Base-by-base conservation (phyloP, 225 moss, liverwort and hornwort species). In the Rhytidiadelphus loreus region DNA sequence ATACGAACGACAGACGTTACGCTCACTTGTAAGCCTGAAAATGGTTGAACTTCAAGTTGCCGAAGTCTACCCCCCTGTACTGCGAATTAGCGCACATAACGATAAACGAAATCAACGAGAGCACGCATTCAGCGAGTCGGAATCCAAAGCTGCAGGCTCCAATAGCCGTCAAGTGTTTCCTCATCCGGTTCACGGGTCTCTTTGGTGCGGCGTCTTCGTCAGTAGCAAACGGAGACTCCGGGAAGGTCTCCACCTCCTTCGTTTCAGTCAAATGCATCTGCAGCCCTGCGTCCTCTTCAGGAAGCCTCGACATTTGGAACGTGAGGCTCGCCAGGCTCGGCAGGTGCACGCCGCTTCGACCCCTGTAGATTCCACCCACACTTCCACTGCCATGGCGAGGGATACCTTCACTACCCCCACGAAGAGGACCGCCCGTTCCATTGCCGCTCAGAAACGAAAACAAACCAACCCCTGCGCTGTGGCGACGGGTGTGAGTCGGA, bases 121-220 rank as follows among this genome's bases (percentile, higher is more conserved):
- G 83, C 52, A 92, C 89, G 12, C 87, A 74, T 69, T 94, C 94
- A 9, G 94, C 43, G 48, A 94, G 86, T 32, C 94, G 94, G 74
- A 94, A 94, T 76, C 89, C 92, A 39, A 92, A 87, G 76, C 92
- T 94, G 82, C 87, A 91, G 26, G 94, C 94, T 26, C 94, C 94
- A 25, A 94, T 71, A 15, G 81, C 77, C 23, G 94, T 94, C 87
- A 94, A 83, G 57, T 88, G 85, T 66, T 94, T 94, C 46, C 94
- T 86, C 74, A 94, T 69, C 75, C 86, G 85, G 46, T 83, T 90
- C 37, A 24, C 60, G 23, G 87, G 62, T 39, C 32, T 90, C 48
- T 16, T 88, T 12, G 84, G 86, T 23, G 87, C 63, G 25, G 71
- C 58, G 4, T 81, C 92, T 12, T 66, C 90, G 50, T 74, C 87